A percentile compares a stretch with the other conserved stretches of the same genome.
phyloP scores from a whole-genome alignment of 768 basidiomycete species.

The Rhodosporidiobolus odoratus region DNA sequence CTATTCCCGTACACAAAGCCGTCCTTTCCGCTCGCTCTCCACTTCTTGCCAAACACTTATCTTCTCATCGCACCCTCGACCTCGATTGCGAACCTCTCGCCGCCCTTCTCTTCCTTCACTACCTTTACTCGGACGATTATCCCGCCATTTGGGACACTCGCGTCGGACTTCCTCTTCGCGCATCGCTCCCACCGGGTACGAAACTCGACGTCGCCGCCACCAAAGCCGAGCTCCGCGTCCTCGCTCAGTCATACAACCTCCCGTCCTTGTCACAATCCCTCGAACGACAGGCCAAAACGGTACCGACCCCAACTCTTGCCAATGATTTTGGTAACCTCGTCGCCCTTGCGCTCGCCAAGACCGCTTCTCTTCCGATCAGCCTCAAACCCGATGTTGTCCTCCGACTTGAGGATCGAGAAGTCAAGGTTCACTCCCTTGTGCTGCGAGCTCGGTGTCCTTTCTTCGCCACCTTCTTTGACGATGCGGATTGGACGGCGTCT shows the following conservation, averaged over 20 bases:
- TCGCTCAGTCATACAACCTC: slow-evolving; percentile 46
- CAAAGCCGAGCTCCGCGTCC: slow-evolving; percentile 11
- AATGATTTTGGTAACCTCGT: slow-evolving; percentile 50
- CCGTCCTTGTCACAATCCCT: slow-evolving; percentile 56
- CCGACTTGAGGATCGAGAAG: slow-evolving; percentile 60
- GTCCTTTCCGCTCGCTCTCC: slow-evolving; percentile 62
- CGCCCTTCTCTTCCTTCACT: slow-evolving; percentile 68
- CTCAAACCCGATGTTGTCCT: slow-evolving; percentile 61
- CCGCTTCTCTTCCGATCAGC: neutral
- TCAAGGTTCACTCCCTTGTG: slow-evolving; percentile 64
- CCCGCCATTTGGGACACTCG: slow-evolving; percentile 79
- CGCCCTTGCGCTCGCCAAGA: slow-evolving; percentile 50
- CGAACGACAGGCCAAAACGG: slow-evolving; percentile 59
- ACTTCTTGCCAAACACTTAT: slow-evolving; percentile 52
- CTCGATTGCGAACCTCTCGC: slow-evolving; percentile 63
- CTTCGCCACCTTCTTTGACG: slow-evolving; percentile 76
- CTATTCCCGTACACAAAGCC: slow-evolving; percentile 61
- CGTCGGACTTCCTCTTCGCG: slow-evolving; percentile 52
- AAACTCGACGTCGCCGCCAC: slow-evolving; percentile 39
- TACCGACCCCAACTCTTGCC: slow-evolving; percentile 53
- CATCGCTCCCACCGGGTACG: slow-evolving; percentile 44
- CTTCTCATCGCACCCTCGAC: slow-evolving; percentile 33
- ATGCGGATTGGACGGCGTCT: slow-evolving; percentile 69
- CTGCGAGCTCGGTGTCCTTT: slow-evolving; percentile 78
- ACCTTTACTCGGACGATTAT: slow-evolving; percentile 81